These are phyloP conservation scores for Bocquillonia castaneifolia DNA, from an alignment of 441 rosid genomes.

Conservation along the genomic window DNA sequence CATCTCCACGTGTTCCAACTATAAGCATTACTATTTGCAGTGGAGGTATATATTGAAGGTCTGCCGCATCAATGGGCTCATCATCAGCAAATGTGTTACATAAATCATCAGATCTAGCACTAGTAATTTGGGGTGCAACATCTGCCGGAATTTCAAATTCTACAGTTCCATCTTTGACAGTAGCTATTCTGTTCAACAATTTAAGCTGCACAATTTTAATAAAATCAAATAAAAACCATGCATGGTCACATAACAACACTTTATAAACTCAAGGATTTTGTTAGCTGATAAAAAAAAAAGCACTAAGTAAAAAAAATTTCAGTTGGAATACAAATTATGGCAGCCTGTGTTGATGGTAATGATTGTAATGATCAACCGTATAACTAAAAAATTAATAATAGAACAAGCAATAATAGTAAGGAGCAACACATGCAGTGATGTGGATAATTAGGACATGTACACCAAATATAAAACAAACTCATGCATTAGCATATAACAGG, in stretches of 20 bases:
- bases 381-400: not conserved
- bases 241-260: not conserved
- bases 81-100: constrained; percentile 40
- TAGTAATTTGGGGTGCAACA: constrained; percentile 49
- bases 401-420: constrained; percentile 2
- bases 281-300: not conserved
- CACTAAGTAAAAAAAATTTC: too few species aligned
- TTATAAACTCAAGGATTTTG: not conserved
- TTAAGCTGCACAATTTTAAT: constrained; percentile 56
- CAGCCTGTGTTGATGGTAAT: constrained; percentile 10
- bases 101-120: constrained; percentile 29
- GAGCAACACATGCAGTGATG: not conserved
- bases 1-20: constrained; percentile 99
- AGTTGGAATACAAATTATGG: too few species aligned
- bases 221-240: constrained; percentile 21
- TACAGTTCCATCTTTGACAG: constrained; percentile 94
- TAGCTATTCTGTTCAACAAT: constrained; percentile 84
- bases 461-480: too few species aligned
- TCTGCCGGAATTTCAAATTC: constrained; percentile 80
- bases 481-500: not conserved
- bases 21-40: constrained; percentile 90
- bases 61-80: constrained; percentile 67
- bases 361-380: too few species aligned
- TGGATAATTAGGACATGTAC: not conserved
- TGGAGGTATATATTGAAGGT: constrained; percentile 65